Percentiles rank a stretch among this genome's conserved stretches.
Conservation (phyloP, 768 basidiomycete species). For the Boletus sensibilis region DNA sequence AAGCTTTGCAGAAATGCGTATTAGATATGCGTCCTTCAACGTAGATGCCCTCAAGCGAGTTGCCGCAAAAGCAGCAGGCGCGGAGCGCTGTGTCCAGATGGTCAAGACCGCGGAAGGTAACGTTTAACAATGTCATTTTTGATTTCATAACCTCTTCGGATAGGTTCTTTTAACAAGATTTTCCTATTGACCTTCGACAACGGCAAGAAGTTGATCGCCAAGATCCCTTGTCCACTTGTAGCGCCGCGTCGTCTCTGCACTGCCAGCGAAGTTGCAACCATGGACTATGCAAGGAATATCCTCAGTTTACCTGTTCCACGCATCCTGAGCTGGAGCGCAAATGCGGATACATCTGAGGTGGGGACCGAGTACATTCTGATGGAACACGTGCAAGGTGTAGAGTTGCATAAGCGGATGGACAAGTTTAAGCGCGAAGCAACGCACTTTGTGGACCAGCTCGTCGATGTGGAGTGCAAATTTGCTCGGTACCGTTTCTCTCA, state of each 20-base stretch:
- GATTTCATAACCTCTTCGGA: not conserved
- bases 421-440: not conserved
- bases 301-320: constrained; percentile 31
- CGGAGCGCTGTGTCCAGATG: constrained; percentile 19
- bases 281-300: constrained; percentile 29
- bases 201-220: constrained; percentile 15
- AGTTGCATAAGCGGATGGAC: constrained; percentile 17
- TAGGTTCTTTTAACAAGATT: constrained; percentile 13
- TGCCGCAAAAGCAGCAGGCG: constrained; percentile 8
- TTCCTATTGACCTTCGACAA: constrained; percentile 16
- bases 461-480: constrained; percentile 25
- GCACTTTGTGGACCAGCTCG: constrained; percentile 16
- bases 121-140: not conserved
- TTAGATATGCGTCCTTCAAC: constrained; percentile 6
- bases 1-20: not conserved
- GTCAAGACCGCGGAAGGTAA: constrained; percentile 14
- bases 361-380: constrained; percentile 37
- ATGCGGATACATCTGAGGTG: constrained; percentile 22
- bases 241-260: constrained; percentile 30
- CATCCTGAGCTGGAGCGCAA: constrained; percentile 32
- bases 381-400: constrained; percentile 31
- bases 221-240: constrained; percentile 21
- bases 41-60: constrained; percentile 23
- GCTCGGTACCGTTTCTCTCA: constrained; percentile 25
- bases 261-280: constrained; percentile 40